Evolutionary conservation across 192 early-diverging fungal species (phyloP).

Genomic region (Umbelopsis sp.): DNA sequence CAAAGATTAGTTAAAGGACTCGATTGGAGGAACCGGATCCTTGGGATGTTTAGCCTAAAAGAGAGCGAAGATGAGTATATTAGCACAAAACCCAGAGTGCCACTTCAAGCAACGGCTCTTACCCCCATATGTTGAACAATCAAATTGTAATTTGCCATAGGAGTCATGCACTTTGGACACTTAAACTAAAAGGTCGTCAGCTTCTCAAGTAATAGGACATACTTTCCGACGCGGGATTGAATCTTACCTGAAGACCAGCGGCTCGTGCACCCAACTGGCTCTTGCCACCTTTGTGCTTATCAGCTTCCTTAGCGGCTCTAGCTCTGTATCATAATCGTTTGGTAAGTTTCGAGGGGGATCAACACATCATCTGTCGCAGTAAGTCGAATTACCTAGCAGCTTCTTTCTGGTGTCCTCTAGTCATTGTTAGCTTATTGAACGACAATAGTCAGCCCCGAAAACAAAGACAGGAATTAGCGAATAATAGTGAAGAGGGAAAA

Average conservation of each 20-base stretch:
- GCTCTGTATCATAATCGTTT: constrained; percentile 11
- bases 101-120: neutral
- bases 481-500: neutral
- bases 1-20: neutral
- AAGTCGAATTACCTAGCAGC: constrained; percentile 10
- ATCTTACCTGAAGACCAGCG: constrained; percentile 35
- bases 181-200: constrained; percentile 26
- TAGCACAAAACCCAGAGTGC: neutral
- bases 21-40: constrained; percentile 26
- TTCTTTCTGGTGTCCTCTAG: constrained; percentile 21
- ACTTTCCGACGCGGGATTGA: neutral
- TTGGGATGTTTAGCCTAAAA: constrained; percentile 41
- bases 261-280: constrained; percentile 34
- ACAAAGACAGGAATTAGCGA: neutral
- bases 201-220: neutral
- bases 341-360: neutral
- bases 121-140: constrained; percentile 36
- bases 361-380: neutral
- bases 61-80: neutral
- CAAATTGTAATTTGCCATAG: constrained; percentile 37
- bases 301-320: constrained; percentile 43
- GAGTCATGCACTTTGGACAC: constrained; percentile 35
- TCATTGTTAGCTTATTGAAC: neutral
- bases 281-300: constrained; percentile 21
- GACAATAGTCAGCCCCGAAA: constrained; percentile 18